Evolutionary conservation across 148 eudicot genomes (phyloP).

Genomic region (Suaeda aralocaspica): DNA sequence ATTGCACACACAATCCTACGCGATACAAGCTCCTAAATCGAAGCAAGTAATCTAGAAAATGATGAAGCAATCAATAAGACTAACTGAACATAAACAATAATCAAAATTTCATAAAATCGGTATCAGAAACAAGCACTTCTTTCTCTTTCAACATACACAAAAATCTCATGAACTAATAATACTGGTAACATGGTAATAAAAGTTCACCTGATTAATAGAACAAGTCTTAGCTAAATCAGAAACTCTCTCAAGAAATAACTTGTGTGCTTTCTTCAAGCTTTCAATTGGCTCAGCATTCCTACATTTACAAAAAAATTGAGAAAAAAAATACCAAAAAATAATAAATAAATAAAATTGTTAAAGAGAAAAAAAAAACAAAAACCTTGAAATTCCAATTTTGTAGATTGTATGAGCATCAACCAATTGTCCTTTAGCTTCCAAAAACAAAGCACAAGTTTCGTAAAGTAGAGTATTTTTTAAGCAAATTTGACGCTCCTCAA

Average conservation of each 20-base stretch:
- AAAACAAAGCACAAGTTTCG: conserved; percentile 51
- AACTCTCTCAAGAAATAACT: conserved; percentile 58
- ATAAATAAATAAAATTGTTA: not conserved
- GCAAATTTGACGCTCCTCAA: conserved; percentile 56
- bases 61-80: too few species aligned
- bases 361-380: not conserved
- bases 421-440: conserved; percentile 68
- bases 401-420: conserved; percentile 59
- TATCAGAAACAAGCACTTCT: too few species aligned
- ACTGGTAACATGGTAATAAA: too few species aligned
- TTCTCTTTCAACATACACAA: too few species aligned
- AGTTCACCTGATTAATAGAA: conserved; percentile 53
- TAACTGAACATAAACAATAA: too few species aligned
- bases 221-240: conserved; percentile 34
- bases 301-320: conserved; percentile 11
- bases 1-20: too few species aligned
- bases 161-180: too few species aligned
- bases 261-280: conserved; percentile 66
- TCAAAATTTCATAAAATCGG: too few species aligned
- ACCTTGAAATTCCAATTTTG: conserved; percentile 80
- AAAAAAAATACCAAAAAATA: not conserved
- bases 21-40: too few species aligned
- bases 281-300: conserved; percentile 91
- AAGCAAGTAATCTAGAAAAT: too few species aligned
- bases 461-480: conserved; percentile 45